phyloP scores from a whole-genome alignment of 345 rosid genomes.

The Gossypium thurberi region DNA sequence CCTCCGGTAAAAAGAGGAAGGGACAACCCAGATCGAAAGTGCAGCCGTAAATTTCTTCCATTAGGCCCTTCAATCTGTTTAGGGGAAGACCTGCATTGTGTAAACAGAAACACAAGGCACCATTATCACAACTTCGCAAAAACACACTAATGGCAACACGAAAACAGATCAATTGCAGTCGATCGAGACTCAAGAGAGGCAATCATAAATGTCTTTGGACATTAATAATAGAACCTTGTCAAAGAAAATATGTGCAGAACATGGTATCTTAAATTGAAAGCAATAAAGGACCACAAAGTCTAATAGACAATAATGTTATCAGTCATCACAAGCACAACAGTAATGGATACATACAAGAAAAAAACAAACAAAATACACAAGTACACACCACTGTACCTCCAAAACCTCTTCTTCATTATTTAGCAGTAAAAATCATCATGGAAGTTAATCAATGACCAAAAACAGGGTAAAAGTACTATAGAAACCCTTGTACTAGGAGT shows the following conservation, averaged over 20 bases:
- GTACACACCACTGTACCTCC: no score
- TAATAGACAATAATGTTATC: neutral
- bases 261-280: neutral
- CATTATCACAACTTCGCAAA: neutral
- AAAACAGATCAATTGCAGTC: neutral
- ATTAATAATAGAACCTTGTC: neutral
- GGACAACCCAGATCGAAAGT: slow-evolving; percentile 73
- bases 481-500: no score
- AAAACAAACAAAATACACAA: no score
- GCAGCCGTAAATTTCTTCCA: slow-evolving; percentile 83
- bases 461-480: no score
- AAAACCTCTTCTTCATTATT: no score
- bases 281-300: neutral
- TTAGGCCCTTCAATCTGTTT: slow-evolving; percentile 68
- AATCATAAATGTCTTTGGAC: neutral
- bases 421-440: no score
- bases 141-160: neutral
- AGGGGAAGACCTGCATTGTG: slow-evolving; percentile 61
- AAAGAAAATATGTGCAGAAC: neutral
- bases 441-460: no score
- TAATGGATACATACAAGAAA: neutral
- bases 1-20: slow-evolving; percentile 97
- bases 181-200: neutral
- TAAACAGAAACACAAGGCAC: neutral
- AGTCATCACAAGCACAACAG: neutral